Conservation (phyloP, 192 early-diverging fungal genomes). For the Coemansia sp. region DNA sequence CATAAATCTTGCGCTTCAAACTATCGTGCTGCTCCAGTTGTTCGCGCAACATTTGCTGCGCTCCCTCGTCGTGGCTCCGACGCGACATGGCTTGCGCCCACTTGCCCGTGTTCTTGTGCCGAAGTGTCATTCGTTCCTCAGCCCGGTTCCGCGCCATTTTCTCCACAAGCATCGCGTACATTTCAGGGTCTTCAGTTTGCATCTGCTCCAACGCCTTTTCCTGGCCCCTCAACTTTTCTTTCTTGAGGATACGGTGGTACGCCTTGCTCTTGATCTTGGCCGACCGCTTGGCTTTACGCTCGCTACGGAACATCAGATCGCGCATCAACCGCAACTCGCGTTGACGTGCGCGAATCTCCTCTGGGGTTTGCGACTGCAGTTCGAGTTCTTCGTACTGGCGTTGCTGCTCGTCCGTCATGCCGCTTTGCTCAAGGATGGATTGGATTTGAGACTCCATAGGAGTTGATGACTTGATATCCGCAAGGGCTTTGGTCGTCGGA, state of each 20-base stretch:
- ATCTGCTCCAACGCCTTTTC: slow-evolving; percentile 67
- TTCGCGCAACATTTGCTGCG: slow-evolving; percentile 79
- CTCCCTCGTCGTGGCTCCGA: slow-evolving; percentile 58
- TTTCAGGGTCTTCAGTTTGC: slow-evolving; percentile 68
- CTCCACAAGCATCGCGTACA: slow-evolving; percentile 46
- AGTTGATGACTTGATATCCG: slow-evolving; percentile 41
- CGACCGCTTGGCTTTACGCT: slow-evolving; percentile 85
- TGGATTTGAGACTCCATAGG: slow-evolving; percentile 80
- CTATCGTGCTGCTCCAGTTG: slow-evolving; percentile 78
- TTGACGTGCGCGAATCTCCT: slow-evolving; percentile 76
- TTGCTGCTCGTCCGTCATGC: slow-evolving; percentile 72
- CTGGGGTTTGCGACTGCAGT: slow-evolving; percentile 76
- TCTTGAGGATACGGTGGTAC: slow-evolving; percentile 85
- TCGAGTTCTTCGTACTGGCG: slow-evolving; percentile 83
- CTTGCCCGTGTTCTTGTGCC: slow-evolving; percentile 94
- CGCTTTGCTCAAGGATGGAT: slow-evolving; percentile 65
- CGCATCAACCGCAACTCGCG: slow-evolving; percentile 87
- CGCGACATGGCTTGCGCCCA: slow-evolving; percentile 88
- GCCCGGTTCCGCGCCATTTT: slow-evolving; percentile 61
- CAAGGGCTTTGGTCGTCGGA: slow-evolving; percentile 15
- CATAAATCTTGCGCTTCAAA: slow-evolving; percentile 80
- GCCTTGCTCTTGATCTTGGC: slow-evolving; percentile 98
- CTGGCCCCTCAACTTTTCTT: slow-evolving; percentile 65
- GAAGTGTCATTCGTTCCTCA: slow-evolving; percentile 87
- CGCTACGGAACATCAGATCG: slow-evolving; percentile 89